Percentiles rank a stretch among this genome's conserved stretches.
Conservation (phyloP, 148 eudicot genomes). For the Rhododendron ferrugineum region DNA sequence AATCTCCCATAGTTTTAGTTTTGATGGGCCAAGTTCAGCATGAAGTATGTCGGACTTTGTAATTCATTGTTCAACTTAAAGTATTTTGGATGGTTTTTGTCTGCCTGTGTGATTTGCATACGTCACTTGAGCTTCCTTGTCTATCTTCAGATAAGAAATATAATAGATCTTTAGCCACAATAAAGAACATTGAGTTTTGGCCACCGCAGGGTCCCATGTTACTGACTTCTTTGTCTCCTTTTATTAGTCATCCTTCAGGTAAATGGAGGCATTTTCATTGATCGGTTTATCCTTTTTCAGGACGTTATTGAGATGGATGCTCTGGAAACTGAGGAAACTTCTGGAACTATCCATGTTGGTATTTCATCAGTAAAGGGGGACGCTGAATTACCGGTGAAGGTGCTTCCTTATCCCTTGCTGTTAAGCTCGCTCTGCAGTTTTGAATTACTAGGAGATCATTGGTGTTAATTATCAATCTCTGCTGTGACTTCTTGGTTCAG, state of each 20-base stretch:
- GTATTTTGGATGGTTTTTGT: neutral
- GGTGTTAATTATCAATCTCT: neutral
- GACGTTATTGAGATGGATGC: conserved; percentile 20
- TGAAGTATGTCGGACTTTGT: neutral
- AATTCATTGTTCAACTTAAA: neutral
- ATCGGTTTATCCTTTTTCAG: conserved; percentile 26
- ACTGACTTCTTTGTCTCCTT: neutral
- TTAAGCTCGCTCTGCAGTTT: neutral
- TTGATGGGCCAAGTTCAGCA: neutral
- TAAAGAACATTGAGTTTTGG: neutral
- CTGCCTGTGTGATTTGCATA: neutral
- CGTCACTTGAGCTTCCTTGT: neutral
- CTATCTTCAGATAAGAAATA: neutral
- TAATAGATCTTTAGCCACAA: neutral
- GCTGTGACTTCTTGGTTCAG: conserved; percentile 32
- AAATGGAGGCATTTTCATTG: neutral
- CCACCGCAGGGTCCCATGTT: neutral
- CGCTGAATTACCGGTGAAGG: conserved; percentile 48
- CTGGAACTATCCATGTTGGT: conserved; percentile 52
- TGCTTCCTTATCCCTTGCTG: conserved; percentile 16
- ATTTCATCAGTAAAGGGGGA: conserved; percentile 35
- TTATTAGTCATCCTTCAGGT: neutral
- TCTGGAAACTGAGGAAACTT: conserved; percentile 29
- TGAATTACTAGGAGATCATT: neutral
- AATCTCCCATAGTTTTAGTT: neutral